Conservation (phyloP, 495 filamentous ascomycete genomes). For the Delitschia confertaspora region DNA sequence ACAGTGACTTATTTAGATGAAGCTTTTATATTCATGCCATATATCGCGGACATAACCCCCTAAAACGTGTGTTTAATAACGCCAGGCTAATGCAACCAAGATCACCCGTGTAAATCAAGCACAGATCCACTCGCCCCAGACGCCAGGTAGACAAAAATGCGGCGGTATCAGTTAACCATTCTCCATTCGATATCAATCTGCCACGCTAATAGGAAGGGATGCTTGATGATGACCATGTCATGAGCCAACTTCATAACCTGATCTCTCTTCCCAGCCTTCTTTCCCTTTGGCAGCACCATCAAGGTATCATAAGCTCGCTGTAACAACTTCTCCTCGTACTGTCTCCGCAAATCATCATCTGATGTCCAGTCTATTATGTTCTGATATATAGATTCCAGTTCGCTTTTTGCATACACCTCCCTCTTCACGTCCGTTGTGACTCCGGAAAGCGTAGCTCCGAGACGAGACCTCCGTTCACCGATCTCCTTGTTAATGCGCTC, state of each 20-base stretch:
- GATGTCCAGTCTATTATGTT: conserved; percentile 80
- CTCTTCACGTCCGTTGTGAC: conserved; percentile 80
- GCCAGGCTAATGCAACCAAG: too few relatives aligned
- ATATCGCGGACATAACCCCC: too few relatives aligned
- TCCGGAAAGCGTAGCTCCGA: conserved; percentile 74
- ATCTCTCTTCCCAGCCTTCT: conserved; percentile 59
- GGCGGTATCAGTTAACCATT: too few relatives aligned
- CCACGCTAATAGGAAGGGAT: conserved; percentile 87
- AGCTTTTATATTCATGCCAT: too few relatives aligned
- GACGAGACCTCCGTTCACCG: conserved; percentile 74
- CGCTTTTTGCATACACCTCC: conserved; percentile 64
- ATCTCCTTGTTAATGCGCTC: conserved; percentile 87
- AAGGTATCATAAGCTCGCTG: conserved; percentile 70
- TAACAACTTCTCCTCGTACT: conserved; percentile 86
- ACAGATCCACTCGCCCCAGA: too few relatives aligned
- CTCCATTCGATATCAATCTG: conserved; percentile 82
- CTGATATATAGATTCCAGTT: conserved; percentile 65
- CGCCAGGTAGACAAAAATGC: too few relatives aligned
- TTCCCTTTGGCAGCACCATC: conserved; percentile 50
- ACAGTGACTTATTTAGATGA: too few relatives aligned
- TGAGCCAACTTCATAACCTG: conserved; percentile 65
- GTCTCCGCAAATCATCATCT: conserved; percentile 74
- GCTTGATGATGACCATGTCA: conserved; percentile 92
- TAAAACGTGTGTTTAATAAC: too few relatives aligned
- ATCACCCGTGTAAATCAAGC: too few relatives aligned